phyloP scores from a whole-genome alignment of 179 eudicot species.

The Drosera spatulata region DNA sequence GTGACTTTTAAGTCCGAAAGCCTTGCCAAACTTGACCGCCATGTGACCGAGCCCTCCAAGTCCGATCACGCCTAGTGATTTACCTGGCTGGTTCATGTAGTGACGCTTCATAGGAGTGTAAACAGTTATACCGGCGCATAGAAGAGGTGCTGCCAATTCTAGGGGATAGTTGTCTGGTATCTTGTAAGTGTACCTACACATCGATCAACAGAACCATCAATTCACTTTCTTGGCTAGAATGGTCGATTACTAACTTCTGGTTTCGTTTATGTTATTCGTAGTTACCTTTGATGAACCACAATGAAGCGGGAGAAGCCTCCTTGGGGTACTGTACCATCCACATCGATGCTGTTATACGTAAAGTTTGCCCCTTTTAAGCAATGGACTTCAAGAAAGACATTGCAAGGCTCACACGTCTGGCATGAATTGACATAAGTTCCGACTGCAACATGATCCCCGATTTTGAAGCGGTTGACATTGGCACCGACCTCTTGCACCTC shows the following conservation, averaged over 20 bases:
- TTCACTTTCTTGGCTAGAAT: no score
- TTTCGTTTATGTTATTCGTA: no score
- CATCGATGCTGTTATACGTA: constrained; percentile 61
- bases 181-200: constrained; percentile 58
- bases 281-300: constrained; percentile 37
- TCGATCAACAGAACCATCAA: no score
- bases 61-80: constrained; percentile 79
- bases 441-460: constrained; percentile 74
- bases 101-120: constrained; percentile 82
- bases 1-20: constrained; percentile 78
- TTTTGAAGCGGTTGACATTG: constrained; percentile 42
- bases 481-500: constrained; percentile 65
- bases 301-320: constrained; percentile 41
- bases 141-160: constrained; percentile 70
- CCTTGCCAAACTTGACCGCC: constrained; percentile 92
- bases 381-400: constrained; percentile 41
- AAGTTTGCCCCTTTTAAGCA: constrained; percentile 61
- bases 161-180: constrained; percentile 69
- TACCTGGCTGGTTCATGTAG: constrained; percentile 80
- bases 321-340: constrained; percentile 38
- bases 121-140: constrained; percentile 88
- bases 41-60: constrained; percentile 92
- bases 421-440: constrained; percentile 82
- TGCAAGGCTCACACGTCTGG: constrained; percentile 63
- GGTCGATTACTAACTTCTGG: no score